A percentile compares a stretch with the other conserved stretches of the same genome.
phyloP scores from a whole-genome alignment of 2,329 filamentous ascomycete species.

The Drechslerella stenobrocha region DNA sequence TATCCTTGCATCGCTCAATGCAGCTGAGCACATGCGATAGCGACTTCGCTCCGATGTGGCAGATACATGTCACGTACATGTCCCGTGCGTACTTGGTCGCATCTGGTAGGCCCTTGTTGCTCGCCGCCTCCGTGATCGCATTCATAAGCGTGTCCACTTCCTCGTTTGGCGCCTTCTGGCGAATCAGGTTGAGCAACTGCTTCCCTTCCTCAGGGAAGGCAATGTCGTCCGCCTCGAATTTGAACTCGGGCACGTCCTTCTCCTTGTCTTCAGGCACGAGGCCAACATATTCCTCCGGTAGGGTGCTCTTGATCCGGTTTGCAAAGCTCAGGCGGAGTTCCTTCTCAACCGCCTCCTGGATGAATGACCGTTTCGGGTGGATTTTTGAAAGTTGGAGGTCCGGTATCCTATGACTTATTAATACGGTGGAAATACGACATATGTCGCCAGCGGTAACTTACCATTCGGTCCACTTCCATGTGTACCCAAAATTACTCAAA shows the following conservation, averaged over 20 bases:
- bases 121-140: conserved; percentile 61
- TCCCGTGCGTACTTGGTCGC: conserved; percentile 85
- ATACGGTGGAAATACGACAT: background rate
- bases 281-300: conserved; percentile 78
- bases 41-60: conserved; percentile 91
- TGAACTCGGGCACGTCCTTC: conserved; percentile 94
- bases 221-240: conserved; percentile 77
- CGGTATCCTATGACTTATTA: conserved; percentile 63
- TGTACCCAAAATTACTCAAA: conserved; percentile 97
- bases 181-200: conserved; percentile 75
- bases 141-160: conserved; percentile 82
- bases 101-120: conserved; percentile 64
- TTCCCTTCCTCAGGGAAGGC: conserved; percentile 84
- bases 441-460: conserved; percentile 55
- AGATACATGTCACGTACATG: conserved; percentile 89
- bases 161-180: conserved; percentile 80
- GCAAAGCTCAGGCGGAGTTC: conserved; percentile 96
- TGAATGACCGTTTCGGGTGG: conserved; percentile 90
- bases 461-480: conserved; percentile 99
- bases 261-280: conserved; percentile 86
- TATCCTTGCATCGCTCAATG: conserved; percentile 91
- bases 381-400: conserved; percentile 76
- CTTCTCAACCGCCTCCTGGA: conserved; percentile 86
- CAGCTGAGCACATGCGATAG: conserved; percentile 93
- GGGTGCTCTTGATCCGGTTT: conserved; percentile 89